Conservation (phyloP, 345 rosid genomes). For the Boechera divaricarpa region DNA sequence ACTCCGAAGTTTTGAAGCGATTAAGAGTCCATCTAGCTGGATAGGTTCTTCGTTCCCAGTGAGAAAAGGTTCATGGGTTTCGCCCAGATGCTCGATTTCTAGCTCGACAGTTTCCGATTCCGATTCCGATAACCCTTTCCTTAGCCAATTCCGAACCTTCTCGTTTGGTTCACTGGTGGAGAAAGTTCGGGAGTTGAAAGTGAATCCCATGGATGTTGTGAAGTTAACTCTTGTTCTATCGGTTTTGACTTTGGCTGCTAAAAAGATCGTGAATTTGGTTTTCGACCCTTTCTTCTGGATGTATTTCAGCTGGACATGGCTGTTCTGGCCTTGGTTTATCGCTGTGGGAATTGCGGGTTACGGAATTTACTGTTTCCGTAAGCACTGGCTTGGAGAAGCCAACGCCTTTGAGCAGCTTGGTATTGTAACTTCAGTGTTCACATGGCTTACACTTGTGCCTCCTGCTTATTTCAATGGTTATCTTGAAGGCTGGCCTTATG, state of each 20-base stretch:
- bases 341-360: conserved; percentile 64
- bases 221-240: conserved; percentile 67
- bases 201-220: conserved; percentile 59
- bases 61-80: conserved; percentile 44
- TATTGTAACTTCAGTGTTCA: conserved; percentile 66
- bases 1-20: conserved; percentile 35
- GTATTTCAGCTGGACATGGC: conserved; percentile 93
- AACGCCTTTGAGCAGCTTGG: conserved; percentile 77
- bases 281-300: conserved; percentile 85
- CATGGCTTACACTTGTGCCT: conserved; percentile 90
- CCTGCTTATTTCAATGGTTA: conserved; percentile 83
- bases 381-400: conserved; percentile 68
- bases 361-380: conserved; percentile 66
- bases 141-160: conserved; percentile 51
- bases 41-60: conserved; percentile 23
- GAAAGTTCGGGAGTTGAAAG: conserved; percentile 47
- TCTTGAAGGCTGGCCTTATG: conserved; percentile 90
- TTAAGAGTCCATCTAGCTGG: conserved; percentile 37
- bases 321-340: conserved; percentile 92
- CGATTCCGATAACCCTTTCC: conserved; percentile 48
- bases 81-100: conserved; percentile 61
- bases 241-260: conserved; percentile 58
- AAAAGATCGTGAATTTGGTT: conserved; percentile 57
- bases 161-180: conserved; percentile 54
- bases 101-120: conserved; percentile 47